Base-by-base conservation (phyloP, 805 yeast genomes). In the Kodamaea hsintzibuensis region DNA sequence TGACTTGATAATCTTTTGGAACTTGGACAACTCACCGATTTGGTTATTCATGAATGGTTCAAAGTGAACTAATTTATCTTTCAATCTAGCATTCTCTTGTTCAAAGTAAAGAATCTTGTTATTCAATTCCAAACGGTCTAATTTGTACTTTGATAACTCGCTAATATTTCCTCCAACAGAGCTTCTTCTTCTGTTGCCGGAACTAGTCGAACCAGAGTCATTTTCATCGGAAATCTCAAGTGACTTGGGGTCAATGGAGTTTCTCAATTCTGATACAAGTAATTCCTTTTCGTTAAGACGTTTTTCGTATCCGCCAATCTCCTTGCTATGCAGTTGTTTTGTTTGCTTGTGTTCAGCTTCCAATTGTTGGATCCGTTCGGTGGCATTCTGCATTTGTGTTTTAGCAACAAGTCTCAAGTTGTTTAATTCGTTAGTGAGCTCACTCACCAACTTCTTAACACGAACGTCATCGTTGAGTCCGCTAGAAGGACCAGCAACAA, bases 351-450 rank as follows among this genome's bases (percentile, higher is more conserved):
- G 50, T 18, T 51, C 48, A 2, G 45, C 22, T 55, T 85, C 89
- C 37, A 88, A 70, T 17, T 62, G 61, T 18, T 67, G 67, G 18
- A 87, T 83, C 53, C 79, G 79, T 16, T 76, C 76, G 58, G 84
- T 80, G 0, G 91, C 92, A 49, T 74, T 70, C 49, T 72, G 75
- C 57, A 87, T 85, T 57, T 83, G 85, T 3, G 68, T 67, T 53
- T 75, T 77, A 19, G 79, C 63, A 1, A 71, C 57, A 2, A 62
- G 53, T 51, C 64, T 70, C 56, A 75, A 67, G 19, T 65, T 65
- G 33, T 57, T 62, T 50, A 76, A 61, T 50, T 76, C 76, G 17
- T 58, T 55, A 18, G 70, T 71, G 50, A 75, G 64, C 51, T 72
- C 73, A 9, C 58, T 54, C 13, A 75, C 66, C 8, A 72, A 55